Evolutionary conservation across 768 basidiomycete genomes (phyloP).

Genomic region (Suillus decipiens): DNA sequence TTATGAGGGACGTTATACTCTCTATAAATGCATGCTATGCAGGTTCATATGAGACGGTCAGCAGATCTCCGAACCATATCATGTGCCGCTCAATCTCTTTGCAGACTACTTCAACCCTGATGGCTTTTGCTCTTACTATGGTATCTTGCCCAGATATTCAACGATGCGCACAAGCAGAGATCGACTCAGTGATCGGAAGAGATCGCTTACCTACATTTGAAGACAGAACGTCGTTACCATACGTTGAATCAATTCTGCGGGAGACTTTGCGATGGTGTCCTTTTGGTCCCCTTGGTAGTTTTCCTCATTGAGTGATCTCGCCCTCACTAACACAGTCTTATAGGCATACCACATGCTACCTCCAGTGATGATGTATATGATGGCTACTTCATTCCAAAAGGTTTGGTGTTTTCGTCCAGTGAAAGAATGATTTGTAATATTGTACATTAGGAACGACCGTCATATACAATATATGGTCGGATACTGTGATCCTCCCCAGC

Average conservation of each 20-base stretch:
- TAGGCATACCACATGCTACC: conserved; percentile 4
- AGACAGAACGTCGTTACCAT: conserved; percentile 1
- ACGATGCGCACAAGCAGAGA: conserved; percentile 19
- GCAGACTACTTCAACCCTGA: conserved; percentile 16
- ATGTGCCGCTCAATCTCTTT: conserved; percentile 2
- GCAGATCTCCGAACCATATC: background rate
- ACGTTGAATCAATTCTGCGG: conserved; percentile 2
- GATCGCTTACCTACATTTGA: background rate
- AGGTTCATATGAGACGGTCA: conserved; percentile 25
- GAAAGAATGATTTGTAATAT: background rate
- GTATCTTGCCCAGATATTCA: conserved; percentile 14
- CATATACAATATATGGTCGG: conserved; percentile 3
- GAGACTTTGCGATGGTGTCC: conserved; percentile 3
- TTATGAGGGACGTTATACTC: background rate
- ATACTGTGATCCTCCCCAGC: background rate
- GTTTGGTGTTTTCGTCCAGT: conserved; percentile 5
- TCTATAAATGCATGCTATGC: background rate
- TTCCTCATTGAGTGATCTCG: background rate
- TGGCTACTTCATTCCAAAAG: conserved; percentile 33
- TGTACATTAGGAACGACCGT: background rate
- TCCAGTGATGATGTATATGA: conserved; percentile 39
- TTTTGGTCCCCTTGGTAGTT: background rate
- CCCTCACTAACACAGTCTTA: background rate
- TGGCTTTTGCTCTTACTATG: conserved; percentile 10
- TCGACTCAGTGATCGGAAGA: conserved; percentile 12